A percentile compares a stretch with the other conserved stretches of the same genome.
Conservation (phyloP, 106 monocot species). For the Gastrodia elata region DNA sequence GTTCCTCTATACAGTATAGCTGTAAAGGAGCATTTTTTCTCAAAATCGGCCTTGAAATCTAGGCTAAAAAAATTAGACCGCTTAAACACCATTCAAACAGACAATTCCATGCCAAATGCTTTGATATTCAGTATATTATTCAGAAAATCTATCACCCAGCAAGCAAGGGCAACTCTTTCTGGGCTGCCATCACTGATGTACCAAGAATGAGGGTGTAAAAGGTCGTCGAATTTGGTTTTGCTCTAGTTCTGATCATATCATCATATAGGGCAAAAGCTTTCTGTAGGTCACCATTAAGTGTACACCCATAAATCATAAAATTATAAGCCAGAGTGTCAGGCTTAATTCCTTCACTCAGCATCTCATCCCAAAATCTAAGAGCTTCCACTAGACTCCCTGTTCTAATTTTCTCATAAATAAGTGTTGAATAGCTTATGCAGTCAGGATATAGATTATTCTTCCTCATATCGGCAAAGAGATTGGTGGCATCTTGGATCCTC, state of each 20-base stretch:
- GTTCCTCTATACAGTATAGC: background rate
- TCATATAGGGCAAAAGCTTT: conserved; percentile 51
- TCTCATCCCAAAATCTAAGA: conserved; percentile 73
- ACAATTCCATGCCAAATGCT: background rate
- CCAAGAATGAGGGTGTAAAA: conserved; percentile 43
- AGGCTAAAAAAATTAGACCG: background rate
- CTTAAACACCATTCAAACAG: background rate
- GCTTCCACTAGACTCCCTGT: conserved; percentile 46
- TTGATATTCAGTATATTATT: background rate
- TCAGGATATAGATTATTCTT: conserved; percentile 46
- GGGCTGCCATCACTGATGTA: conserved; percentile 22
- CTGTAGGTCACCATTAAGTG: conserved; percentile 32
- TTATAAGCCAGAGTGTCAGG: conserved; percentile 73
- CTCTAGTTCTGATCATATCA: conserved; percentile 37
- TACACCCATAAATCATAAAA: conserved; percentile 72
- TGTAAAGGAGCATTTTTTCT: background rate
- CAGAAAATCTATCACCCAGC: conserved; percentile 3
- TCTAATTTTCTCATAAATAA: conserved; percentile 59
- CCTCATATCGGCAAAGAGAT: conserved; percentile 46
- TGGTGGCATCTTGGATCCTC: conserved; percentile 39
- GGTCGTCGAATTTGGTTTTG: conserved; percentile 40
- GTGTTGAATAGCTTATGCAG: conserved; percentile 72
- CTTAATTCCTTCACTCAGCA: conserved; percentile 49
- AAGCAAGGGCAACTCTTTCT: background rate
- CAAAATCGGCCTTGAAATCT: background rate